A percentile compares a stretch with the other conserved stretches of the same genome.
These are phyloP conservation scores for Cytospora piceae DNA, from an alignment of 2,329 filamentous ascomycete species.

Conservation along the genomic window DNA sequence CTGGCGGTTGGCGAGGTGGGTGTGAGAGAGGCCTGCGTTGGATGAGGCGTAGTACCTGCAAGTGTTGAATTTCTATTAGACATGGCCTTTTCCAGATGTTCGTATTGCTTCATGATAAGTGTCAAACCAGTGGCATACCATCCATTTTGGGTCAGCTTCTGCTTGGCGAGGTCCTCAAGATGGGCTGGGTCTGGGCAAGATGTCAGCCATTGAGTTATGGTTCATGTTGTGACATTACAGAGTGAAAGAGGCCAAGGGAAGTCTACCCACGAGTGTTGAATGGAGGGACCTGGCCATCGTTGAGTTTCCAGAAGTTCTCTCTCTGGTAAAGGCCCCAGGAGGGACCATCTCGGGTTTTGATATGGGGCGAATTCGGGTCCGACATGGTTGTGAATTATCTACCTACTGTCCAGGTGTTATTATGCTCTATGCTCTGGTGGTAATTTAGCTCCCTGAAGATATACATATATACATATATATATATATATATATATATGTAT, in stretches of 20 bases:
- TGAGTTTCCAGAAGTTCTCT: slow-evolving; percentile 36
- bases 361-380: slow-evolving; percentile 34
- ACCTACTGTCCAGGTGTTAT: too few species aligned
- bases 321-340: slow-evolving; percentile 37
- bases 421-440: too few species aligned
- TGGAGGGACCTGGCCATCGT: slow-evolving; percentile 33
- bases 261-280: slow-evolving; percentile 35
- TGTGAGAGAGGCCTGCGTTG: slow-evolving; percentile 58
- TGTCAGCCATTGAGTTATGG: not conserved
- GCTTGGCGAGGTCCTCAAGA: slow-evolving; percentile 60
- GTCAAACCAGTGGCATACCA: slow-evolving; percentile 43
- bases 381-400: slow-evolving; percentile 8
- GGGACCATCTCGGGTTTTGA: slow-evolving; percentile 34
- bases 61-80: not conserved
- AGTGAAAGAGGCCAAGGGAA: not conserved
- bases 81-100: not conserved
- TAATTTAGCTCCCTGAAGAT: too few species aligned
- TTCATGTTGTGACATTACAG: not conserved
- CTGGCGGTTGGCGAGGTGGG: slow-evolving; percentile 61
- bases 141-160: slow-evolving; percentile 59
- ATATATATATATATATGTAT: too few species aligned
- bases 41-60: slow-evolving; percentile 57
- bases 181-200: slow-evolving; percentile 54
- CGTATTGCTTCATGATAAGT: not conserved
- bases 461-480: too few species aligned